phyloP scores from a whole-genome alignment of 495 filamentous ascomycete species.

The Xylaria telfairii region DNA sequence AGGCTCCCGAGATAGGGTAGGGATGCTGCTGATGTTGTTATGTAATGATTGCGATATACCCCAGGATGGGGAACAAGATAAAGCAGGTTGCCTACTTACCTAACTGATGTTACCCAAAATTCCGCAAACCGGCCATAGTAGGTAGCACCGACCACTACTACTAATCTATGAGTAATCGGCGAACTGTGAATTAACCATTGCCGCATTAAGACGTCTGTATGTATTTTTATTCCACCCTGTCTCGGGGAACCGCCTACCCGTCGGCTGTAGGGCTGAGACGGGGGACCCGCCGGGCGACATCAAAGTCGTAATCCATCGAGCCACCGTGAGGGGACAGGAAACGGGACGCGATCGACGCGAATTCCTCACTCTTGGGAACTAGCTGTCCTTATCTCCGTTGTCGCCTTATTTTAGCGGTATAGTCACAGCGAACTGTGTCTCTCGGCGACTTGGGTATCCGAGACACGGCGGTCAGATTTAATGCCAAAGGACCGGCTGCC shows the following conservation, averaged over 20 bases:
- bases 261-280: slow-evolving; percentile 1
- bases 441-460: no score
- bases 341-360: not conserved
- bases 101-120: not conserved
- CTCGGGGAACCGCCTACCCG: not conserved
- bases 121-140: not conserved
- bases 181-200: not conserved
- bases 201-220: not conserved
- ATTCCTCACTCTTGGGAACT: not conserved
- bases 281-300: not conserved
- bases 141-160: not conserved
- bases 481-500: no score
- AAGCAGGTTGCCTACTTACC: not conserved
- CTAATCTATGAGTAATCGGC: not conserved
- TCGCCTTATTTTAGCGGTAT: not conserved
- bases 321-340: not conserved
- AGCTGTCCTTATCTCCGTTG: not conserved
- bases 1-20: no score
- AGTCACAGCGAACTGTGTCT: no score
- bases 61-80: not conserved
- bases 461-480: not conserved
- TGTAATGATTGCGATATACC: not conserved
- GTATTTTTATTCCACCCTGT: not conserved
- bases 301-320: not conserved
- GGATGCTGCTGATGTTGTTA: no score